Percentiles rank a stretch among this genome's conserved stretches.
These are phyloP conservation scores for Aspergillus mulundensis DNA, from an alignment of 495 filamentous ascomycete genomes.

Conservation along the genomic window DNA sequence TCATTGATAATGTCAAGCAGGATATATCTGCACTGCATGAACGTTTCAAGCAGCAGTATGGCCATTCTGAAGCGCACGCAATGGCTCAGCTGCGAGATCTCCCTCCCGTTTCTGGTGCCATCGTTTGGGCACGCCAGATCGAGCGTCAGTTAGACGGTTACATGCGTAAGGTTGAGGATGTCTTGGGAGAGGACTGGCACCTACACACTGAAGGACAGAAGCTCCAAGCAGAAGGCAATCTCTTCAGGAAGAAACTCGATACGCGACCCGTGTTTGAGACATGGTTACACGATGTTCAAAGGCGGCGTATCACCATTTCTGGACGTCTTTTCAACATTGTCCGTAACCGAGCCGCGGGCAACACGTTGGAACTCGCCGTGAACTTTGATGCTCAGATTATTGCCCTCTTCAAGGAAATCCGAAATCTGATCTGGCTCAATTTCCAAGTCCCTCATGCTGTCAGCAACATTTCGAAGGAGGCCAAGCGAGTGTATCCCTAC, in stretches of 20 bases:
- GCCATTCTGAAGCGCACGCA: conserved; percentile 91
- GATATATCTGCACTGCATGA: conserved; percentile 92
- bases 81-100: conserved; percentile 97
- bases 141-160: conserved; percentile 90
- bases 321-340: conserved; percentile 88
- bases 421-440: conserved; percentile 89
- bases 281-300: conserved; percentile 85
- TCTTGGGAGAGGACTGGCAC: conserved; percentile 89
- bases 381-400: conserved; percentile 98
- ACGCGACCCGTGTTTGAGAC: conserved; percentile 90
- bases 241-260: conserved; percentile 95
- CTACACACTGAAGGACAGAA: conserved; percentile 94
- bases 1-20: conserved; percentile 94
- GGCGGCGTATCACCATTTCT: conserved; percentile 81
- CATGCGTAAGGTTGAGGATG: conserved; percentile 96
- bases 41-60: conserved; percentile 97
- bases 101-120: conserved; percentile 90
- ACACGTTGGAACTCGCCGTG: conserved; percentile 78
- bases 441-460: conserved; percentile 89
- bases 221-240: conserved; percentile 76
- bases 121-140: conserved; percentile 96
- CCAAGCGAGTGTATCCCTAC: conserved; percentile 94
- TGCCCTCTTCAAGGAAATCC: conserved; percentile 96
- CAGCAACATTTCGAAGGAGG: conserved; percentile 94
- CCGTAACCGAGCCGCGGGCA: conserved; percentile 80